Conservation (phyloP, 2,329 filamentous ascomycete genomes). For the Cadophora gregata region DNA sequence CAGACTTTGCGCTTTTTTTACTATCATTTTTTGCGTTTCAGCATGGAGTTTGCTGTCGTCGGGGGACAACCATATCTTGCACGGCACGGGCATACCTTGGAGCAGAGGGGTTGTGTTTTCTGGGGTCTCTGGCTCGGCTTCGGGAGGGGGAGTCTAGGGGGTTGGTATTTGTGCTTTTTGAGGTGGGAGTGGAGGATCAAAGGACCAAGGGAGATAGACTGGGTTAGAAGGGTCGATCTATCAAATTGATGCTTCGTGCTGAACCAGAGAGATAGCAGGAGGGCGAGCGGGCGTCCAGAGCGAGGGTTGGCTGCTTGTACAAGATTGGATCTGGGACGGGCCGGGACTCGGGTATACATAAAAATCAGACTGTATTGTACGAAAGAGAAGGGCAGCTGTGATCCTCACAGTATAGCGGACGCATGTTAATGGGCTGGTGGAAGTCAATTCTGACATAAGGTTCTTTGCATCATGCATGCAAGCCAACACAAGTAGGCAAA, state of each 20-base stretch:
- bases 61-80: constrained; percentile 7
- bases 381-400: constrained; percentile 11
- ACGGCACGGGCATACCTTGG: constrained; percentile 6
- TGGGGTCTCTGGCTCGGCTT: constrained; percentile 8
- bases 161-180: constrained; percentile 30
- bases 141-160: constrained; percentile 15
- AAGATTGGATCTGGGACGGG: constrained; percentile 19
- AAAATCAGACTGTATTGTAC: constrained; percentile 29
- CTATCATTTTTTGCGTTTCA: constrained; percentile 23
- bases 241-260: not conserved
- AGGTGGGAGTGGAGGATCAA: constrained; percentile 38
- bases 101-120: constrained; percentile 10
- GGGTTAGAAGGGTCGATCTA: not conserved
- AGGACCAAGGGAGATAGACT: not conserved
- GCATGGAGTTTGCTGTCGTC: constrained; percentile 30
- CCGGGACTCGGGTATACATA: constrained; percentile 22
- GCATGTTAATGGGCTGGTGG: not conserved
- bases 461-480: constrained; percentile 4
- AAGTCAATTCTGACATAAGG: constrained; percentile 1
- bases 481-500: not conserved
- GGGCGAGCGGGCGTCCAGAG: not conserved
- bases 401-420: constrained; percentile 13
- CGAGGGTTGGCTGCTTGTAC: not conserved
- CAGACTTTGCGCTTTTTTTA: constrained; percentile 3
- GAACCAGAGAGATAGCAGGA: not conserved